Evolutionary conservation across 2,329 filamentous ascomycete genomes (phyloP).

Genomic region (Colletotrichum sp.): DNA sequence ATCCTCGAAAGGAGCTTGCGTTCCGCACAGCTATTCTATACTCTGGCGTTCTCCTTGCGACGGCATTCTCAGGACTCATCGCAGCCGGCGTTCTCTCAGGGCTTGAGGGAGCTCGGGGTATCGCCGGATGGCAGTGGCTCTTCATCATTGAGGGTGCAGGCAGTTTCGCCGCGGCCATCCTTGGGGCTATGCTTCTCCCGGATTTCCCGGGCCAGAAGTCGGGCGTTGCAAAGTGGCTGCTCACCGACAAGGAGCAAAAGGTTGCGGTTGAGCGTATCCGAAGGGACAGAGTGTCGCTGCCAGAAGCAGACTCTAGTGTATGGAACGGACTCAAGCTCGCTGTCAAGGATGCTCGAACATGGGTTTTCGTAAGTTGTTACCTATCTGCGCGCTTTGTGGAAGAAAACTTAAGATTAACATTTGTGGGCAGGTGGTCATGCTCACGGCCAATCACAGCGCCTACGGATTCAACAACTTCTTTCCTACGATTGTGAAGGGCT

Average conservation of each 20-base stretch:
- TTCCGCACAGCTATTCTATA: constrained; percentile 41
- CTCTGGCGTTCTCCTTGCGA: background rate
- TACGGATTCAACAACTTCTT: constrained; percentile 30
- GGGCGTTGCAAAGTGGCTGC: background rate
- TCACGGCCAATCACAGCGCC: constrained; percentile 25
- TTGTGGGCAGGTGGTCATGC: constrained; percentile 1
- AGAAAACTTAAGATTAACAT: background rate
- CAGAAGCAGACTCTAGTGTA: background rate
- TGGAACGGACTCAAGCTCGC: constrained; percentile 26
- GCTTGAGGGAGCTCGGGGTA: background rate
- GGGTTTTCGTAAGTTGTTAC: constrained; percentile 24
- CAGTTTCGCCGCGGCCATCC: background rate
- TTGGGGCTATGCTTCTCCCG: background rate
- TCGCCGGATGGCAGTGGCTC: background rate
- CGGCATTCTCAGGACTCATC: background rate
- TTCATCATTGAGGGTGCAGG: background rate
- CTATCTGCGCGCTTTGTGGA: background rate
- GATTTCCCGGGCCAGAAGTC: constrained; percentile 10
- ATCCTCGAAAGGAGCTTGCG: constrained; percentile 70
- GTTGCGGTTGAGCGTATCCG: background rate
- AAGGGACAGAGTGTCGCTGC: constrained; percentile 26
- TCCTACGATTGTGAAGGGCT: constrained; percentile 36
- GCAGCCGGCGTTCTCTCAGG: constrained; percentile 24
- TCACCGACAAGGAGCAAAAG: constrained; percentile 11
- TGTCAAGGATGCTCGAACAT: constrained; percentile 26